Conservation (phyloP, 202 grass and related monocot species). For the Zizania palustris region DNA sequence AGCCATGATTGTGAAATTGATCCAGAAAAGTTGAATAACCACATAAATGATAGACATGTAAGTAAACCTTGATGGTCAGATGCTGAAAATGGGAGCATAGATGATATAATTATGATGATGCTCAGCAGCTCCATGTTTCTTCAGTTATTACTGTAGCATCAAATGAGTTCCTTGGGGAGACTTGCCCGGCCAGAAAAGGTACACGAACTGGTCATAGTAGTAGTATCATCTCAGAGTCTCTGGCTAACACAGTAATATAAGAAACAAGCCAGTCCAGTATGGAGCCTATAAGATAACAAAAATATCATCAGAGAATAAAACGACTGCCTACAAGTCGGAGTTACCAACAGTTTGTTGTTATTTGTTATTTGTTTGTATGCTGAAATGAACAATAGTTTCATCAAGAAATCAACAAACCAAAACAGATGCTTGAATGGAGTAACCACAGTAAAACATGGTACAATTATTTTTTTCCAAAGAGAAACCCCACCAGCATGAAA, state of each 20-base stretch:
- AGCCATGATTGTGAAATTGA: background rate
- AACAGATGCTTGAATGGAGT: background rate
- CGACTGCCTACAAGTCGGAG: background rate
- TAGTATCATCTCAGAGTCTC: background rate
- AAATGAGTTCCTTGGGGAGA: background rate
- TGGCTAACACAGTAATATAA: background rate
- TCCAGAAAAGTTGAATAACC: background rate
- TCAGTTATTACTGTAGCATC: conserved; percentile 10
- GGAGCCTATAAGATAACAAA: background rate
- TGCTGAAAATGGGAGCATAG: conserved; percentile 37
- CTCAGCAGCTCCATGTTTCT: conserved; percentile 51
- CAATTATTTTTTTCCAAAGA: background rate
- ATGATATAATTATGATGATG: conserved; percentile 36
- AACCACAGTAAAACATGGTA: background rate
- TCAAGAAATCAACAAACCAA: background rate
- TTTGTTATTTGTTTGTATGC: background rate
- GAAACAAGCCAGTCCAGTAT: conserved; percentile 18
- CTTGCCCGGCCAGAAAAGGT: conserved; percentile 19
- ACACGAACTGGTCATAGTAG: conserved; percentile 17
- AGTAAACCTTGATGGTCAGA: conserved; percentile 58
- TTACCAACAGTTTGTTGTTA: background rate
- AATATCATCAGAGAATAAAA: background rate
- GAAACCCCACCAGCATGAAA: background rate
- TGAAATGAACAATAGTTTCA: conserved; percentile 2
- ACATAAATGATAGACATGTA: conserved; percentile 9